phyloP scores from a whole-genome alignment of 2,329 filamentous ascomycete species.

The Exophiala alcalophila region DNA sequence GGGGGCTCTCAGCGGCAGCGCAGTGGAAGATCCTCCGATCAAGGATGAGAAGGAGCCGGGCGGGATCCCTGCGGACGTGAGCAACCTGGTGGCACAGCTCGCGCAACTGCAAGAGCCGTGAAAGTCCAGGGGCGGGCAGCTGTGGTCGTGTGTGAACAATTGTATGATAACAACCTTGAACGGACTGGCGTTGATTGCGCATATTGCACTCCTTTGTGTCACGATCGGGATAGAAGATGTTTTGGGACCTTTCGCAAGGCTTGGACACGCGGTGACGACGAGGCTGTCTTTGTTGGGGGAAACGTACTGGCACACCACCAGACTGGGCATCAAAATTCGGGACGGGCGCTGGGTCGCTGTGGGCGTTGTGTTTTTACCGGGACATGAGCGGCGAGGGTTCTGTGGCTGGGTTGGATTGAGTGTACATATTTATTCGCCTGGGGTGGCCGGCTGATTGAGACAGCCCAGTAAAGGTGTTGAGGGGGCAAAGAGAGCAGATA shows the following conservation, averaged over 20 bases:
- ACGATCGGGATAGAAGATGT: constrained; percentile 17
- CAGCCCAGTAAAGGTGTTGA: too few species aligned
- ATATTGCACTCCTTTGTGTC: constrained; percentile 9
- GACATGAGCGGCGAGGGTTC: too few species aligned
- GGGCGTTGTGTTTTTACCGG: constrained; percentile 12
- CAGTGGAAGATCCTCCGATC: constrained; percentile 15
- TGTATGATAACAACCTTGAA: constrained; percentile 18
- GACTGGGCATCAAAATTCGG: constrained; percentile 7
- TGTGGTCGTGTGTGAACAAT: constrained; percentile 5
- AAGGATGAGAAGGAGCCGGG: constrained; percentile 11
- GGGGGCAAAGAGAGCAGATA: too few species aligned
- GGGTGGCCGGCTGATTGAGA: too few species aligned
- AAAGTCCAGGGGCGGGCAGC: not conserved
- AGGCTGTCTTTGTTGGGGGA: constrained; percentile 13
- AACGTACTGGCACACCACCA: constrained; percentile 6
- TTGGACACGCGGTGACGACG: constrained; percentile 23
- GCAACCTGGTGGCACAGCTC: constrained; percentile 13
- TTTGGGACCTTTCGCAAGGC: constrained; percentile 24
- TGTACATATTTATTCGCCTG: too few species aligned
- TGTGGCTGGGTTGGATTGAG: too few species aligned
- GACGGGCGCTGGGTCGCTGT: constrained; percentile 6
- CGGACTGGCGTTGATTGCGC: constrained; percentile 12
- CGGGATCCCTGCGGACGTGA: constrained; percentile 8
- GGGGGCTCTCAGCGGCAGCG: not conserved
- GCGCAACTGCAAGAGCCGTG: constrained; percentile 11